Evolutionary conservation across 148 eudicot species (phyloP).

Genomic region (Diospyros kaki): DNA sequence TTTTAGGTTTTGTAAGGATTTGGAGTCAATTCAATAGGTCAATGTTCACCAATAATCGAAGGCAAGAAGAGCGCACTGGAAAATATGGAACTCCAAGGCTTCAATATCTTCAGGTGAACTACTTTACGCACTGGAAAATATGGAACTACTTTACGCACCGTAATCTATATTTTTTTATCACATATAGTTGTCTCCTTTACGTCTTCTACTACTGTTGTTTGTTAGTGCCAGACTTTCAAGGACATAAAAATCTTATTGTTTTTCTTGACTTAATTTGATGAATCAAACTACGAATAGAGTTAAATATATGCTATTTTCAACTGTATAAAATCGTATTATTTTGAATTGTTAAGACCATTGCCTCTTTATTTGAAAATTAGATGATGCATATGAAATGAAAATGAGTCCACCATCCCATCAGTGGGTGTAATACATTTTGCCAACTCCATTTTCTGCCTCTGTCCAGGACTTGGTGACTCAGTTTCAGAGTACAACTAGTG

Average conservation of each 20-base stretch:
- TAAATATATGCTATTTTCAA: not conserved
- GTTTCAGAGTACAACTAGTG: conserved; percentile 55
- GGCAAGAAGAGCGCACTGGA: conserved; percentile 87
- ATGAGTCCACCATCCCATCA: not conserved
- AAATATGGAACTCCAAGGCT: conserved; percentile 78
- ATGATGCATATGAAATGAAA: not conserved
- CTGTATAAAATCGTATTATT: not conserved
- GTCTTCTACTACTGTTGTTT: not conserved
- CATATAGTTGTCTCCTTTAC: not conserved
- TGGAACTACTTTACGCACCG: no score
- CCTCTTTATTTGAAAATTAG: not conserved
- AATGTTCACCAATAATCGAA: conserved; percentile 73
- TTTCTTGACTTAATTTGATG: not conserved
- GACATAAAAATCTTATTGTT: not conserved
- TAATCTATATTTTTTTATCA: not conserved
- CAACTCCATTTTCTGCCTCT: not conserved
- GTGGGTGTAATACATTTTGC: not conserved
- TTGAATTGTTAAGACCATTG: not conserved
- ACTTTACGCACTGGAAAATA: no score
- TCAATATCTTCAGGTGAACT: conserved; percentile 58
- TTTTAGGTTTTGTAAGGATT: not conserved
- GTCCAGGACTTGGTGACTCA: conserved; percentile 62
- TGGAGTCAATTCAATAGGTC: not conserved
- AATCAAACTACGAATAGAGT: not conserved
- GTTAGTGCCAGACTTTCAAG: not conserved